These are phyloP conservation scores for Phytophthora tentaculata DNA, from an alignment of 352 stramenopile genomes.

Conservation along the genomic window DNA sequence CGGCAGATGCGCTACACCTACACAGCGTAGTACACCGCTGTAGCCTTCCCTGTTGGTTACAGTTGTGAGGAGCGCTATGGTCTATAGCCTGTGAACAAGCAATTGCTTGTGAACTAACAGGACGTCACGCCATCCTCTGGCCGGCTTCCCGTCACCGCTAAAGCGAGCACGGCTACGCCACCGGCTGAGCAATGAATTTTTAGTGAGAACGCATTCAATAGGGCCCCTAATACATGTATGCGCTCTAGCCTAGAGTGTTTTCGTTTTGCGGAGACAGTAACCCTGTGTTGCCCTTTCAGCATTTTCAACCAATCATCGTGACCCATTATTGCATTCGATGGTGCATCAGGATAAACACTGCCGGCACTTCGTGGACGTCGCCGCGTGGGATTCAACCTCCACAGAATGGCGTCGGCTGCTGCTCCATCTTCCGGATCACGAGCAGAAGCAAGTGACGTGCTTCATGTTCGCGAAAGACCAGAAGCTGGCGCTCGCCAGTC, in stretches of 20 bases:
- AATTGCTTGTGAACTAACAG: slow-evolving; percentile 3
- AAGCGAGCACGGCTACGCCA: slow-evolving; percentile 1
- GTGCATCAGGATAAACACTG: not conserved
- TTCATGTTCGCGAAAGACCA: slow-evolving; percentile 79
- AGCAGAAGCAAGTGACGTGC: slow-evolving; percentile 56
- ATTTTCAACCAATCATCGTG: not conserved
- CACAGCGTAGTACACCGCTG: not conserved
- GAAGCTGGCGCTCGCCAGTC: slow-evolving; percentile 67
- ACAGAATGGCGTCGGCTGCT: slow-evolving; percentile 45
- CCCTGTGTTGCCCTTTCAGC: too few relatives aligned
- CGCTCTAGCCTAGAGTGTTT: too few relatives aligned
- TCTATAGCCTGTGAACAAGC: slow-evolving; percentile 8
- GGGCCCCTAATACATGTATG: too few relatives aligned
- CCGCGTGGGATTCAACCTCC: slow-evolving; percentile 42
- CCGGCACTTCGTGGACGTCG: slow-evolving; percentile 53
- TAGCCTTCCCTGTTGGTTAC: too few relatives aligned
- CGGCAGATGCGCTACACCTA: slow-evolving; percentile 11
- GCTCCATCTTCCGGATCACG: slow-evolving; percentile 37
- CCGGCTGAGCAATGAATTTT: slow-evolving; percentile 22
- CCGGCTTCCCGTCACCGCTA: slow-evolving; percentile 1
- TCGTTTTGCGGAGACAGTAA: too few relatives aligned
- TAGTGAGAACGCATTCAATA: slow-evolving; percentile 2
- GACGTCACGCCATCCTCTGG: slow-evolving; percentile 6
- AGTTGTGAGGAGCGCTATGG: too few relatives aligned
- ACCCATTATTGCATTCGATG: not conserved